phyloP scores from a whole-genome alignment of 2,329 filamentous ascomycete genomes.

The Colletotrichum camelliae region DNA sequence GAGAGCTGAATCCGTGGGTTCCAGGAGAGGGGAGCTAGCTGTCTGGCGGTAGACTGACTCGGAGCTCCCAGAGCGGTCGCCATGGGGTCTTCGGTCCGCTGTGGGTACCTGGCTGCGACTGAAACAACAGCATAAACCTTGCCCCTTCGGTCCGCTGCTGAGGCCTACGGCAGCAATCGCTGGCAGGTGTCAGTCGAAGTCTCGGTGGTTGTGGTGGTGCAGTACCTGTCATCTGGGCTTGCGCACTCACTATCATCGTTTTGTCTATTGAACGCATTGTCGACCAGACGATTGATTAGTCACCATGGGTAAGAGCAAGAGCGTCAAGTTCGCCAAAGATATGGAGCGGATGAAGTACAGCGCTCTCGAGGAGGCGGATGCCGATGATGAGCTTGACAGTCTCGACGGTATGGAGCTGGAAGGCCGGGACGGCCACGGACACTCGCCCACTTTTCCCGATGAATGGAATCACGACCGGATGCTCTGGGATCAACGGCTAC shows the following conservation, averaged over 20 bases:
- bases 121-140: not conserved
- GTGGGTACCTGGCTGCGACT: not conserved
- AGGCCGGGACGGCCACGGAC: not conserved
- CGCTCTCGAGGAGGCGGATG: not conserved
- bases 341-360: not conserved
- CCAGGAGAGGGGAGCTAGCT: not conserved
- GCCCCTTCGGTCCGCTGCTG: not conserved
- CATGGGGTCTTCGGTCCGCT: not conserved
- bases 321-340: not conserved
- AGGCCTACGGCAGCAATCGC: not conserved
- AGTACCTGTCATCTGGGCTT: not conserved
- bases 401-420: not conserved
- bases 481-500: not conserved
- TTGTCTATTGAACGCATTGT: not conserved
- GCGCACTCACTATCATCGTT: not conserved
- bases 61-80: not conserved
- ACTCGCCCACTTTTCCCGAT: not conserved
- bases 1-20: not conserved
- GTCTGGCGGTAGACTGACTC: not conserved
- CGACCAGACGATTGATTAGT: not conserved
- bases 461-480: conserved; percentile 1
- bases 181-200: not conserved
- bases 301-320: conserved; percentile 2
- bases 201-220: not conserved
- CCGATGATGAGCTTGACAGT: not conserved